A percentile compares a stretch with the other conserved stretches of the same genome.
phyloP scores from a whole-genome alignment of 176 grass and related monocot species.

The Juncus effusus region DNA sequence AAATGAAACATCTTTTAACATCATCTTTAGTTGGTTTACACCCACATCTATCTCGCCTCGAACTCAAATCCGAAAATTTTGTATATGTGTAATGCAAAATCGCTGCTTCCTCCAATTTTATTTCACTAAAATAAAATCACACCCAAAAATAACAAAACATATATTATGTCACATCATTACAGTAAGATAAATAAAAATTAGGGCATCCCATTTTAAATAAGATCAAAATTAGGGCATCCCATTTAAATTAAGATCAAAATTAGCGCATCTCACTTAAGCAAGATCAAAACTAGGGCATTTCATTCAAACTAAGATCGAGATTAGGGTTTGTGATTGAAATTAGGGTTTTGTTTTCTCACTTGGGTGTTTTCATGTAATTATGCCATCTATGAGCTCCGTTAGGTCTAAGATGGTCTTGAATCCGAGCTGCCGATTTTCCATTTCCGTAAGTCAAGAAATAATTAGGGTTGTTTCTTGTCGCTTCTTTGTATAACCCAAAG shows the following conservation, averaged over 20 bases:
- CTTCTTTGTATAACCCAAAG: slow-evolving; percentile 99
- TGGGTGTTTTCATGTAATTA: slow-evolving; percentile 96
- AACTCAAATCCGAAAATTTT: slow-evolving; percentile 90
- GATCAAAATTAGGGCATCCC: slow-evolving; percentile 1
- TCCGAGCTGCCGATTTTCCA: slow-evolving; percentile 91
- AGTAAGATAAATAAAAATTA: not conserved
- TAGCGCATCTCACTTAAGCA: not conserved
- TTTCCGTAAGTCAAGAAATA: slow-evolving; percentile 98
- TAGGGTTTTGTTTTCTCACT: slow-evolving; percentile 43
- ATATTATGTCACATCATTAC: not conserved
- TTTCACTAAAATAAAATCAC: slow-evolving; percentile 53
- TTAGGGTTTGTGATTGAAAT: not conserved
- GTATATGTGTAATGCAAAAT: slow-evolving; percentile 95
- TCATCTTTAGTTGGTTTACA: slow-evolving; percentile 98
- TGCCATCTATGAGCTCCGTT: slow-evolving; percentile 99
- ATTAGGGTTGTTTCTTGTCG: slow-evolving; percentile 94
- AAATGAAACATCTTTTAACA: slow-evolving; percentile 94
- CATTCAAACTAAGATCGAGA: no score
- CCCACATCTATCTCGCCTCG: slow-evolving; percentile 85
- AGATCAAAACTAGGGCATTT: not conserved
- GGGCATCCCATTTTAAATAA: not conserved
- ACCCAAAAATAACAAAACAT: slow-evolving; percentile 8
- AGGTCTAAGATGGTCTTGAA: slow-evolving; percentile 86
- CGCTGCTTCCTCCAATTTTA: slow-evolving; percentile 94
- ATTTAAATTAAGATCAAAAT: not conserved